phyloP scores from a whole-genome alignment of 805 yeast species.

The Suhomyces canberraensis region DNA sequence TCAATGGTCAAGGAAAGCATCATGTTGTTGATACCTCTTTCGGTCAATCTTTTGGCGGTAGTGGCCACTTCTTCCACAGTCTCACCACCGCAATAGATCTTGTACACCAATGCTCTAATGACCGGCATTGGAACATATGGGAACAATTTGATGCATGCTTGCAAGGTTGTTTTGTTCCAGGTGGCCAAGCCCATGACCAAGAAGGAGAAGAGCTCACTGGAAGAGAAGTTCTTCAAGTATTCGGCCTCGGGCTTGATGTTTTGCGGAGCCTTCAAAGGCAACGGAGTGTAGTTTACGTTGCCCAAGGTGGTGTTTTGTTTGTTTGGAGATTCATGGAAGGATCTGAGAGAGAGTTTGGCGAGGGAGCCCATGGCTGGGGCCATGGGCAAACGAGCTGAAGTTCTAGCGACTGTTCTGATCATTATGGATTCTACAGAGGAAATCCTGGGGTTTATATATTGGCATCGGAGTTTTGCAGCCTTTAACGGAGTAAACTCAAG shows the following conservation, averaged over 20 bases:
- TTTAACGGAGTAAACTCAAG: too few relatives aligned
- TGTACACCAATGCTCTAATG: conserved; percentile 71
- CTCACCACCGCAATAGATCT: conserved; percentile 90
- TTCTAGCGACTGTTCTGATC: conserved; percentile 1
- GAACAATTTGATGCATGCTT: conserved; percentile 59
- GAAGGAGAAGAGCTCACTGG: conserved; percentile 57
- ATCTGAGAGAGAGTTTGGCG: neutral
- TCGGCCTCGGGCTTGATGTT: conserved; percentile 6
- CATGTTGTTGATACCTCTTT: conserved; percentile 86
- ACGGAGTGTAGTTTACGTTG: conserved; percentile 7
- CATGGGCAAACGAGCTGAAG: too few relatives aligned
- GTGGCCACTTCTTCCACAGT: conserved; percentile 61
- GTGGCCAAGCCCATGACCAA: conserved; percentile 71
- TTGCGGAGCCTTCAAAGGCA: neutral
- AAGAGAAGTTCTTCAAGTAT: conserved; percentile 53
- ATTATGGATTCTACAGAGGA: neutral
- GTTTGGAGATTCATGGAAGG: conserved; percentile 22
- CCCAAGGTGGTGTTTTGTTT: conserved; percentile 17
- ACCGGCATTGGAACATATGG: conserved; percentile 73
- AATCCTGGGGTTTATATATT: too few relatives aligned
- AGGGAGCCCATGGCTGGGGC: neutral
- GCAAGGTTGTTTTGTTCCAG: conserved; percentile 57
- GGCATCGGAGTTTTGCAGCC: too few relatives aligned
- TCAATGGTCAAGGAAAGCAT: conserved; percentile 93
- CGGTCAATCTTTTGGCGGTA: conserved; percentile 65